Conservation (phyloP, 2,329 filamentous ascomycete species). For the Orbilia ellipsospora region DNA sequence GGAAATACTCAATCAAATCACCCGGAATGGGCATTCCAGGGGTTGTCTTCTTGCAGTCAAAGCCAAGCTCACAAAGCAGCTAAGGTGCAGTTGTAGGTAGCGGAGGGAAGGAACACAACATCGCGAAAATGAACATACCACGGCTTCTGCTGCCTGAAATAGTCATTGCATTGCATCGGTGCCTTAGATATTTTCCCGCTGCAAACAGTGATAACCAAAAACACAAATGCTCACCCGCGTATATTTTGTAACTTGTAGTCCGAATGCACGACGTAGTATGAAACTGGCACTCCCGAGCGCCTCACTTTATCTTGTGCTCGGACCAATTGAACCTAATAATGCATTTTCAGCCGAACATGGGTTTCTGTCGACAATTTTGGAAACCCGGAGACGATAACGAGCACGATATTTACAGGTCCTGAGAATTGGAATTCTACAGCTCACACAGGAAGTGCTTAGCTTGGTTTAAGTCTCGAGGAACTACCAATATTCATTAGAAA, state of each 20-base stretch:
- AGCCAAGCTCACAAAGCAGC: not conserved
- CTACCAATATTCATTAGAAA: too few species aligned
- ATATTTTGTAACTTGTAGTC: conserved; percentile 19
- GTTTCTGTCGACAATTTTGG: conserved; percentile 31
- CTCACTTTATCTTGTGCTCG: conserved; percentile 41
- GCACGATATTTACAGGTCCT: too few species aligned
- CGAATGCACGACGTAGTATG: conserved; percentile 26
- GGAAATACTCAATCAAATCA: conserved; percentile 30
- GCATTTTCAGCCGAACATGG: conserved; percentile 30
- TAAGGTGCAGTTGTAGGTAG: conserved; percentile 14
- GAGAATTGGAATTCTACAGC: too few species aligned
- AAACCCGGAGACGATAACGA: conserved; percentile 4
- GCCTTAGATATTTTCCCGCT: conserved; percentile 38
- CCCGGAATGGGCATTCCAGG: conserved; percentile 51
- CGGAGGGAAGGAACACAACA: conserved; percentile 24
- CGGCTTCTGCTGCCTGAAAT: conserved; percentile 31
- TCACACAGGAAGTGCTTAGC: too few species aligned
- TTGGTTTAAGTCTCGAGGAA: too few species aligned
- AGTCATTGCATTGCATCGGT: conserved; percentile 16
- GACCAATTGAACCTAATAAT: not conserved
- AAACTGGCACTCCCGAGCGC: conserved; percentile 14
- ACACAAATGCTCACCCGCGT: conserved; percentile 11
- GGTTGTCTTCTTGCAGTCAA: conserved; percentile 32
- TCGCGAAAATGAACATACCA: conserved; percentile 17
- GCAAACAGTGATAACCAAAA: conserved; percentile 49